Conservation (phyloP, 1,284 basidiomycete genomes). For the Veloboletus limbatus region DNA sequence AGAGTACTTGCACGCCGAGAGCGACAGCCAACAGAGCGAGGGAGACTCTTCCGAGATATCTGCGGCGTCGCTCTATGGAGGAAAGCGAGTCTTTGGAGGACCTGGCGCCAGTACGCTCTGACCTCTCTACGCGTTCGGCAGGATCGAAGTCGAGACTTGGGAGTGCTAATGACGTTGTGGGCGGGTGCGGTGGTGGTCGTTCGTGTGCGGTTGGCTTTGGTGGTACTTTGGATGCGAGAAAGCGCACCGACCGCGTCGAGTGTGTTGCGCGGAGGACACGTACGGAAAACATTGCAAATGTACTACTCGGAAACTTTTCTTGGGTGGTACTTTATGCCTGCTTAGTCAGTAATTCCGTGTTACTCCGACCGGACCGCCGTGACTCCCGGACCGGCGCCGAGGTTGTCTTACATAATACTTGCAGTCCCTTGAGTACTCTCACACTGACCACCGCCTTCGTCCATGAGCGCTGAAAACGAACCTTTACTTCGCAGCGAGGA, state of each 20-base stretch:
- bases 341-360: too few species aligned
- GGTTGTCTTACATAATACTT: too few species aligned
- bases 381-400: too few species aligned
- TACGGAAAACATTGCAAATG: too few species aligned
- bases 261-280: too few species aligned
- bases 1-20: constrained; percentile 42
- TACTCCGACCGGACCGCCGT: too few species aligned
- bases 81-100: constrained; percentile 71
- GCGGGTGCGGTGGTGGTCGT: constrained; percentile 9
- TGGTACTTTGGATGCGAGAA: constrained; percentile 24
- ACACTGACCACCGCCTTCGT: too few species aligned
- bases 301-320: too few species aligned
- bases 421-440: too few species aligned
- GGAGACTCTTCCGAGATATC: constrained; percentile 51
- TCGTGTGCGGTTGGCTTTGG: constrained; percentile 7
- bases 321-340: too few species aligned
- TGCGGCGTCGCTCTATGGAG: constrained; percentile 67
- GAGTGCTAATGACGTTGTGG: constrained; percentile 12
- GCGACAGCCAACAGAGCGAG: constrained; percentile 54
- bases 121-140: constrained; percentile 29
- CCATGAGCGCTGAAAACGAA: constrained; percentile 30
- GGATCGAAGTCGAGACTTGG: constrained; percentile 61
- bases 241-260: constrained; percentile 20
- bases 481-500: constrained; percentile 24
- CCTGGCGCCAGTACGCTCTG: constrained; percentile 60